Evolutionary conservation across 805 yeast genomes (phyloP).

Genomic region (Yamadazyma scolyti): DNA sequence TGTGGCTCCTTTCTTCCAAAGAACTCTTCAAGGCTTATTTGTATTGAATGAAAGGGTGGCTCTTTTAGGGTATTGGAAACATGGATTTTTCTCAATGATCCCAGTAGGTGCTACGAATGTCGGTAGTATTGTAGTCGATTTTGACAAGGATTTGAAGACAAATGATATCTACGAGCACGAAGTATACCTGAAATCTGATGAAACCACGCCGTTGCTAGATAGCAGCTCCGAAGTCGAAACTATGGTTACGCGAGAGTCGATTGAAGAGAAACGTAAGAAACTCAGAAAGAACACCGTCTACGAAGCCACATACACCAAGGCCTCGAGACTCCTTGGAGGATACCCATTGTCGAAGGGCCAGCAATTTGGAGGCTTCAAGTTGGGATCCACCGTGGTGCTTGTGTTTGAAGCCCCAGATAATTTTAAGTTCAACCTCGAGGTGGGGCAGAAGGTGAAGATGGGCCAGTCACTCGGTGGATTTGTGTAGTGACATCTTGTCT

Average conservation of each 20-base stretch:
- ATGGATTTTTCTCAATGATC: conserved; percentile 97
- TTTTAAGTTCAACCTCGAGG: conserved; percentile 64
- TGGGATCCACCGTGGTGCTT: conserved; percentile 95
- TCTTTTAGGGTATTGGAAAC: conserved; percentile 89
- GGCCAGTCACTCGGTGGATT: conserved; percentile 73
- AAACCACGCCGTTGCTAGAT: conserved; percentile 28
- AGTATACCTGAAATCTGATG: conserved; percentile 24
- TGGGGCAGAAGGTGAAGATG: conserved; percentile 78
- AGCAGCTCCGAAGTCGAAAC: conserved; percentile 3
- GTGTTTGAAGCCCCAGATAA: conserved; percentile 92
- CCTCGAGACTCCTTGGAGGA: conserved; percentile 75
- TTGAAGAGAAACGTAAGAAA: conserved; percentile 23
- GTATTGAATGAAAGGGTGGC: conserved; percentile 95
- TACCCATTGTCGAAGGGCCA: conserved; percentile 86
- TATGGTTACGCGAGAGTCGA: neutral
- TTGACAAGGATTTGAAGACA: conserved; percentile 86
- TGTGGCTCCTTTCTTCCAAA: conserved; percentile 95
- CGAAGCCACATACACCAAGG: conserved; percentile 87
- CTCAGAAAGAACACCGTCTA: conserved; percentile 77
- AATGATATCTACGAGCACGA: conserved; percentile 65
- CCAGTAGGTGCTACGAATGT: conserved; percentile 99
- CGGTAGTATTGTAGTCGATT: conserved; percentile 88
- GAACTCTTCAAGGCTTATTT: conserved; percentile 78
- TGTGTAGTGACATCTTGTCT: no score
- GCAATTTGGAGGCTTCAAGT: conserved; percentile 95